These are phyloP conservation scores for Amaranthus cruentus DNA, from an alignment of 148 eudicot species.

Conservation along the genomic window DNA sequence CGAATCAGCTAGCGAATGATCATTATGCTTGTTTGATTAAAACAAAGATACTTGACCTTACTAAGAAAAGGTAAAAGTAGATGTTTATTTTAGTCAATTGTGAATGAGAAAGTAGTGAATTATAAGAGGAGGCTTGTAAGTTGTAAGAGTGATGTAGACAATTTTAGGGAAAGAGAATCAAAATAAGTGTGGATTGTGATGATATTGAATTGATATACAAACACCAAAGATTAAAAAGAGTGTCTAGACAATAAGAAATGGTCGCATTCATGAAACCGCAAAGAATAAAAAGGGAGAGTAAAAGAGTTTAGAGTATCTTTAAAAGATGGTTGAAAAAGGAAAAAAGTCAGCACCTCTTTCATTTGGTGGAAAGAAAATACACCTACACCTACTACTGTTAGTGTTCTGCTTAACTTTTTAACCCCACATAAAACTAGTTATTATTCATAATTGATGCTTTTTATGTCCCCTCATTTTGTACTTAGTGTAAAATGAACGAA, in stretches of 20 bases:
- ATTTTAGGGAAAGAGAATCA: slow-evolving; percentile 1
- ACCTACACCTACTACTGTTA: neutral
- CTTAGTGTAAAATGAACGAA: too few species aligned
- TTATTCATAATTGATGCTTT: neutral
- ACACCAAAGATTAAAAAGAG: slow-evolving; percentile 8
- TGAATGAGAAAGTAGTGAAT: neutral
- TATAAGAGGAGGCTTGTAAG: neutral
- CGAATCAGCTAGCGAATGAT: too few species aligned
- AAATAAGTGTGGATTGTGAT: slow-evolving; percentile 13
- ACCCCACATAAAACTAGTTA: slow-evolving; percentile 14
- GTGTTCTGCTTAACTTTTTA: slow-evolving; percentile 13
- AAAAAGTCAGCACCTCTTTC: slow-evolving; percentile 20
- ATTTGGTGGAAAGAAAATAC: slow-evolving; percentile 16
- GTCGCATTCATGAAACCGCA: slow-evolving; percentile 24
- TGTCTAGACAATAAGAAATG: slow-evolving; percentile 22
- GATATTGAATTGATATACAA: slow-evolving; percentile 8
- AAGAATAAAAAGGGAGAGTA: slow-evolving; percentile 10
- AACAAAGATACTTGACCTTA: neutral
- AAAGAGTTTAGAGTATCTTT: slow-evolving; percentile 19
- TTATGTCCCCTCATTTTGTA: neutral
- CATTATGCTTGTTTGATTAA: too few species aligned
- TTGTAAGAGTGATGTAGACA: slow-evolving; percentile 4
- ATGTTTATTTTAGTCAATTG: neutral
- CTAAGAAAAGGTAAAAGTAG: neutral
- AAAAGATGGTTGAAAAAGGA: slow-evolving; percentile 26